phyloP scores from a whole-genome alignment of 805 yeast species.

The Myxozyma neotropica region DNA sequence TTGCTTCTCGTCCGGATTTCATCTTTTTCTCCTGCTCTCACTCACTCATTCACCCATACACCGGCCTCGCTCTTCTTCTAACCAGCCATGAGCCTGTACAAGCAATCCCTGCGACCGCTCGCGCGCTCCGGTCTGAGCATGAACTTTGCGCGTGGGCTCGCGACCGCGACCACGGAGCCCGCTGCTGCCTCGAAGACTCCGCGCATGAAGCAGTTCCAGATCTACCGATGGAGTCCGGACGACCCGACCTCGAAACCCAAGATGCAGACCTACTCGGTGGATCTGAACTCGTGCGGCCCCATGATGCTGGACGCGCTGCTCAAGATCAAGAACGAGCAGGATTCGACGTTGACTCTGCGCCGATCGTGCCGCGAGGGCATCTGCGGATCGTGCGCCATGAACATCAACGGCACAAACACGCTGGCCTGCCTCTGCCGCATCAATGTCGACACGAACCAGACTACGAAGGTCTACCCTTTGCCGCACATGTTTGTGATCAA shows the following conservation, averaged over 20 bases:
- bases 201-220: constrained; percentile 78
- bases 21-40: background rate
- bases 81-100: no score
- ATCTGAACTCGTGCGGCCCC: constrained; percentile 92
- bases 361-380: constrained; percentile 99
- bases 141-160: constrained; percentile 26
- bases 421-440: constrained; percentile 95
- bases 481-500: constrained; percentile 98
- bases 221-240: constrained; percentile 98
- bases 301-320: constrained; percentile 95
- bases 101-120: no score
- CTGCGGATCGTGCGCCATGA: constrained; percentile 99
- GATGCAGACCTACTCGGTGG: constrained; percentile 79
- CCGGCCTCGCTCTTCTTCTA: no score
- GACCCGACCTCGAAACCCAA: constrained; percentile 89
- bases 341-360: constrained; percentile 91
- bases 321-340: constrained; percentile 96
- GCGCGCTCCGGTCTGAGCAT: no score
- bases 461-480: constrained; percentile 87
- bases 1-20: background rate
- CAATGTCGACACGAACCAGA: constrained; percentile 74
- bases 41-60: background rate
- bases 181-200: constrained; percentile 57
- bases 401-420: constrained; percentile 96
- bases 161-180: constrained; percentile 37